Evolutionary conservation across 495 filamentous ascomycete species (phyloP).

Genomic region (Aspergillus biplanus): DNA sequence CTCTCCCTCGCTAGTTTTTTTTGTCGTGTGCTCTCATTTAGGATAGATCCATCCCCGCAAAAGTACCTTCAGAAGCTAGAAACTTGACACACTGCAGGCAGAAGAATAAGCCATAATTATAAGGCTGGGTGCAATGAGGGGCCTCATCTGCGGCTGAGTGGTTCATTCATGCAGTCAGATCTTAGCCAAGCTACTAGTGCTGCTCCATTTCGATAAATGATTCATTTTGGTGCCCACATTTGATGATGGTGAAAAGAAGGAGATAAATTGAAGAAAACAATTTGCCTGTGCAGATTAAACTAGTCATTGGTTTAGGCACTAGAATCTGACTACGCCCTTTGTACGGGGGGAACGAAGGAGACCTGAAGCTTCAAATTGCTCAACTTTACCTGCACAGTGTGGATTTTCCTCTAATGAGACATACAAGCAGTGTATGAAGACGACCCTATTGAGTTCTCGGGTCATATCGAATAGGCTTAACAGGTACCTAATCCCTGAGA

Average conservation of each 20-base stretch:
- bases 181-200: conserved; percentile 16
- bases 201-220: background rate
- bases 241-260: background rate
- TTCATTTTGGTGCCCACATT: background rate
- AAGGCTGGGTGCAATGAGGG: conserved; percentile 11
- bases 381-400: no score
- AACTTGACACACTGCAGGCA: background rate
- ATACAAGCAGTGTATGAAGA: no score
- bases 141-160: conserved; percentile 11
- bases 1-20: background rate
- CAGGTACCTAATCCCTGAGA: no score
- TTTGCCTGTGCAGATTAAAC: no score
- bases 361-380: no score
- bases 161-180: background rate
- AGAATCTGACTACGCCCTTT: no score
- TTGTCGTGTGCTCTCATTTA: background rate
- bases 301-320: no score
- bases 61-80: background rate
- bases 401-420: no score
- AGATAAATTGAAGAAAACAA: no score
- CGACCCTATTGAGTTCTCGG: no score
- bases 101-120: background rate
- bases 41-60: background rate
- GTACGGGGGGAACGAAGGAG: no score
- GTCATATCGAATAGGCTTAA: no score